Evolutionary conservation across 768 basidiomycete genomes (phyloP).

Genomic region (Boletus coccyginus): DNA sequence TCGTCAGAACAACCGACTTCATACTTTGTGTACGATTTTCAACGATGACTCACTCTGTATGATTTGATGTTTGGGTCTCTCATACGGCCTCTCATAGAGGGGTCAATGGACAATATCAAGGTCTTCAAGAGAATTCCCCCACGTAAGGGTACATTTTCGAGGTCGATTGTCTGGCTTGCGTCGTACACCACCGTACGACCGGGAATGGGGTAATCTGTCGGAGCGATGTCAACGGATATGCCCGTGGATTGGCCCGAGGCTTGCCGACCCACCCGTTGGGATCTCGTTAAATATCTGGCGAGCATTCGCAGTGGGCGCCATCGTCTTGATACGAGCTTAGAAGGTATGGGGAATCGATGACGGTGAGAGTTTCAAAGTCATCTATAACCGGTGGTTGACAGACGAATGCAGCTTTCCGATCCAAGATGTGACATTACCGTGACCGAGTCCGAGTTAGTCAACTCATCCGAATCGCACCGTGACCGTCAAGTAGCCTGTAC

Average conservation of each 20-base stretch:
- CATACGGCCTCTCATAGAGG: constrained; percentile 46
- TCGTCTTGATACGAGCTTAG: not conserved
- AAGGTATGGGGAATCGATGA: not conserved
- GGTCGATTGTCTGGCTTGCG: constrained; percentile 44
- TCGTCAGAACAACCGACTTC: not conserved
- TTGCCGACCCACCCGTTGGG: constrained; percentile 18
- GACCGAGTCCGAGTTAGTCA: too few relatives aligned
- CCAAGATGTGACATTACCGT: too few relatives aligned
- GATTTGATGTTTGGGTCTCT: constrained; percentile 14
- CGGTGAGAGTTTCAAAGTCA: not conserved
- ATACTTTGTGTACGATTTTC: not conserved
- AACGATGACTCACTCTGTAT: constrained; percentile 6
- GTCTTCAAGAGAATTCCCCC: constrained; percentile 51
- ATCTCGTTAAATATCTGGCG: constrained; percentile 38
- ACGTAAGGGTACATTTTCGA: constrained; percentile 41
- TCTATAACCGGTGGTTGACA: not conserved
- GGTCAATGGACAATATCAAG: constrained; percentile 46
- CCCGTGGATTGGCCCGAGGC: not conserved
- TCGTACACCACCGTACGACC: constrained; percentile 50
- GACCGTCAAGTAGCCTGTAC: too few relatives aligned
- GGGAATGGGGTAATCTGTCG: constrained; percentile 36
- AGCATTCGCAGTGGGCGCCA: constrained; percentile 28
- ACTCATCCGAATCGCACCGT: too few relatives aligned
- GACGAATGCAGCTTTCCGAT: too few relatives aligned
- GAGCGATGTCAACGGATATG: not conserved